A percentile compares a stretch with the other conserved stretches of the same genome.
phyloP scores from a whole-genome alignment of 192 early-diverging fungal species.

The Funneliformis mosseae region DNA sequence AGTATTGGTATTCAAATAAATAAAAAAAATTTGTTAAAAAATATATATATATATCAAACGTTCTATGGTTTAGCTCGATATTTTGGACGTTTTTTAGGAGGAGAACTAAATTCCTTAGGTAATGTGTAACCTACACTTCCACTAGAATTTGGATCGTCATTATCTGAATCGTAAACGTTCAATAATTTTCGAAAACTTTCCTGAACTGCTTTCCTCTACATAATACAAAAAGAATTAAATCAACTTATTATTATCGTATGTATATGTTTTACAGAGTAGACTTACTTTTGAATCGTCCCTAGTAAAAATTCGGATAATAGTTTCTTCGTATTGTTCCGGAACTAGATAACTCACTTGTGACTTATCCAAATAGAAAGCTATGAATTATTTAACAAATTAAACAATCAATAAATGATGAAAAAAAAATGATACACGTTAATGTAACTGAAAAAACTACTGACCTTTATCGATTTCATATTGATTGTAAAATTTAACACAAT shows the following conservation, averaged over 20 bases:
- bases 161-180: neutral
- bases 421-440: neutral
- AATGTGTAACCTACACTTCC: neutral
- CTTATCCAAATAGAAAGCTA: conserved; percentile 66
- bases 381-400: conserved; percentile 4
- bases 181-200: conserved; percentile 5
- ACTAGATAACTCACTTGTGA: conserved; percentile 73
- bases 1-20: no score
- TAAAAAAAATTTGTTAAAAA: no score
- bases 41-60: no score
- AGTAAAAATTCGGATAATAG: conserved; percentile 67
- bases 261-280: neutral
- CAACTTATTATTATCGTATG: neutral
- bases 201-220: neutral
- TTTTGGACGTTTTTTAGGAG: neutral
- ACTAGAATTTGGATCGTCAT: neutral
- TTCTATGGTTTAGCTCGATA: no score
- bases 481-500: conserved; percentile 75
- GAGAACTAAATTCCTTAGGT: neutral
- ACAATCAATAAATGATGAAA: neutral
- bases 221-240: neutral
- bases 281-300: conserved; percentile 55
- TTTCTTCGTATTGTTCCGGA: conserved; percentile 70
- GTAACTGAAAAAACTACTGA: neutral
- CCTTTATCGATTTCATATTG: conserved; percentile 9